Evolutionary conservation across 768 basidiomycete species (phyloP).

Genomic region (Leccinum olivaceopallidum): DNA sequence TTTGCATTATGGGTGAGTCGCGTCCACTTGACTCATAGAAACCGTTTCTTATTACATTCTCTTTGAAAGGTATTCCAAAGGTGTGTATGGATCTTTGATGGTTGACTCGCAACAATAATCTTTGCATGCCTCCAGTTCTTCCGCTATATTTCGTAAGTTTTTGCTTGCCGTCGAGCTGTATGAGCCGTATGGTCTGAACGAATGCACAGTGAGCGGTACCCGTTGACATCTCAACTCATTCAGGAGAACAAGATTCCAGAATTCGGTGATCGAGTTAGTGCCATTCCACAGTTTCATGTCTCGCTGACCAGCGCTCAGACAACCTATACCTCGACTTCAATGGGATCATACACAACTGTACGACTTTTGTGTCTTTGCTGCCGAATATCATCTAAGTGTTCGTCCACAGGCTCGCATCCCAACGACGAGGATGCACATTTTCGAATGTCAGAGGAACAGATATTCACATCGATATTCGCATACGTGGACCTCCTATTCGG

Average conservation of each 20-base stretch:
- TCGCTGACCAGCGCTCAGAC: constrained; percentile 45
- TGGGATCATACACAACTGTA: constrained; percentile 86
- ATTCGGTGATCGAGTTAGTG: constrained; percentile 62
- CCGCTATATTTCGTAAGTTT: constrained; percentile 87
- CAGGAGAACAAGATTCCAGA: constrained; percentile 99
- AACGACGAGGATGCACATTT: constrained; percentile 97
- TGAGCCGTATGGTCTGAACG: constrained; percentile 13
- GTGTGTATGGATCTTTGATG: constrained; percentile 35
- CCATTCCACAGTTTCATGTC: not conserved
- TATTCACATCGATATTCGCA: constrained; percentile 94
- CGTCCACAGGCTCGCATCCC: constrained; percentile 77
- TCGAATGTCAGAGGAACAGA: constrained; percentile 93
- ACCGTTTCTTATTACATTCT: constrained; percentile 2
- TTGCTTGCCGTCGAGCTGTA: no score
- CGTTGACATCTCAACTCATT: constrained; percentile 95
- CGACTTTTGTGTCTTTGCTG: not conserved
- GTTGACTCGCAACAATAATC: constrained; percentile 10
- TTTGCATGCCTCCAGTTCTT: constrained; percentile 66
- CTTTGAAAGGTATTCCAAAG: constrained; percentile 59
- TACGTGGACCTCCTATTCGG: constrained; percentile 97
- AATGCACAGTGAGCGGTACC: constrained; percentile 83
- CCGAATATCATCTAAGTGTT: not conserved
- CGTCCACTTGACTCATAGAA: not conserved
- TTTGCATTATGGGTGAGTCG: constrained; percentile 24
- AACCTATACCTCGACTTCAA: constrained; percentile 96